Conservation (phyloP, 148 eudicot genomes). For the Linanthus parryae region DNA sequence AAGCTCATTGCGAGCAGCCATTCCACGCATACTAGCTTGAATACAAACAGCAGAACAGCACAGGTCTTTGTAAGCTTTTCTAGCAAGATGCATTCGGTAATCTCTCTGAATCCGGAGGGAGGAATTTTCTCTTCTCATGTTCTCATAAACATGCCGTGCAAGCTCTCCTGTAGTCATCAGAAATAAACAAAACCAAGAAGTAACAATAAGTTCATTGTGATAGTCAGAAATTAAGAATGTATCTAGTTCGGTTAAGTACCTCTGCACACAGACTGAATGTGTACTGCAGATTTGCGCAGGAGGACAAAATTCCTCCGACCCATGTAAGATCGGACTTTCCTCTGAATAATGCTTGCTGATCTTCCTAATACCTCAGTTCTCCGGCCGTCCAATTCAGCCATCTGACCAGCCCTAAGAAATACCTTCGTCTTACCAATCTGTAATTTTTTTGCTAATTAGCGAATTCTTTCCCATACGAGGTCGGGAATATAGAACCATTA, state of each 20-base stretch:
- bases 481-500: neutral
- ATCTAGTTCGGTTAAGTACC: conserved; percentile 34
- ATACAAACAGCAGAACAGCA: conserved; percentile 57
- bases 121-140: conserved; percentile 73
- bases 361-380: conserved; percentile 87
- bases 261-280: conserved; percentile 77
- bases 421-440: conserved; percentile 97
- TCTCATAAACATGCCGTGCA: conserved; percentile 63
- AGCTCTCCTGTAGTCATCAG: conserved; percentile 48
- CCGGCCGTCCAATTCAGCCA: conserved; percentile 94
- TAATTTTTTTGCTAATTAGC: conserved; percentile 13
- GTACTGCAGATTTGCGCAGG: conserved; percentile 48
- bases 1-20: conserved; percentile 83
- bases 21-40: conserved; percentile 85
- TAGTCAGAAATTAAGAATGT: conserved; percentile 10
- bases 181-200: neutral
- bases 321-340: conserved; percentile 79
- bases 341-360: conserved; percentile 91
- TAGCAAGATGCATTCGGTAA: conserved; percentile 67
- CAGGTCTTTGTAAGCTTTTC: conserved; percentile 49
- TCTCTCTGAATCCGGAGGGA: conserved; percentile 63
- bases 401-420: conserved; percentile 94
- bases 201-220: neutral
- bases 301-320: conserved; percentile 56
- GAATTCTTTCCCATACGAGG: conserved; percentile 2